Evolutionary conservation across 192 early-diverging fungal species (phyloP), one percentile per base, ranked within the genome.

Genomic region (Jimgerdemannia flammicorona): DNA sequence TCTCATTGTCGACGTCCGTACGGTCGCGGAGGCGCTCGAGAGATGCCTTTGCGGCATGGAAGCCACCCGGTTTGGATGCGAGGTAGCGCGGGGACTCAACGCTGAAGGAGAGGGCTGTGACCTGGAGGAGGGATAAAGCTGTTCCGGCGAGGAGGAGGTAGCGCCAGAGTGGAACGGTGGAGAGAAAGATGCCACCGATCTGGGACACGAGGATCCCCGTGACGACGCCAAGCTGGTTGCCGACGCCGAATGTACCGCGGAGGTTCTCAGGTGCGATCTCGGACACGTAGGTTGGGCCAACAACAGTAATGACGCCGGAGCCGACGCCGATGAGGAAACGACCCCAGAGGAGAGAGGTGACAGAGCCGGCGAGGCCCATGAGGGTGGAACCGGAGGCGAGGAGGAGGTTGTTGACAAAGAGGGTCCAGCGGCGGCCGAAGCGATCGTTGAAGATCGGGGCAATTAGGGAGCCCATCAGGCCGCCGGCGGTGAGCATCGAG

Each of bases 201-300:
- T 94, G 95, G 2, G 94, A 88, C 17, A 90, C 73, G 40, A 97
- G 84, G 73, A 97, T 88, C 20, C 96, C 96, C 10, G 88, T 69
- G 10, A 96, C 90, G 70, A 95, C 94, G 44, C 91, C 90, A 68
- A 95, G 79, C 83, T 97, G 96, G 80, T 95, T 95, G 75, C 92
- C 85, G n/a, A 90, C 86, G 59, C 93, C 95, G 43, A 95, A 85
- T 43, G 87, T 81, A 0, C 96, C 96, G 6, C 94, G 84, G n/a
- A 87, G 77, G 9, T 80, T 78, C 63, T 87, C 79, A 3, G 96
- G 93, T 4, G 91, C 86, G 19, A 92, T 83, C 72, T 96, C 96
- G 69, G 90, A 86, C 64, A 95, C 87, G 80, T 94, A 96, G 67
- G 90, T 90, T 3, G 96, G 94, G 4, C 93, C 90, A 40, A 94